phyloP scores from a whole-genome alignment of 2,329 filamentous ascomycete species.

The Tolypocladium album region DNA sequence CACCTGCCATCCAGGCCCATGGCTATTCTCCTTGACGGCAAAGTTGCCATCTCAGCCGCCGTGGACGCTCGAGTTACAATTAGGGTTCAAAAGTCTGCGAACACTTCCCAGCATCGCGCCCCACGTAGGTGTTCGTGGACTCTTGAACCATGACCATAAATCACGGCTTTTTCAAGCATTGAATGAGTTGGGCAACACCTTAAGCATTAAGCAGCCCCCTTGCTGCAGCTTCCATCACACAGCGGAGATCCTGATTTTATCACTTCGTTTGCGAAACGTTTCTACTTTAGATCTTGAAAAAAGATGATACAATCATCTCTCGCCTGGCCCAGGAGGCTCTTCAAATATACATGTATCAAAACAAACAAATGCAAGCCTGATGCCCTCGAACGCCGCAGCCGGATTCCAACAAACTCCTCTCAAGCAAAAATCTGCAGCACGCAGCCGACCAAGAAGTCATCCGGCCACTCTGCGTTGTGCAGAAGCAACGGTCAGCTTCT shows the following conservation, averaged over 20 bases:
- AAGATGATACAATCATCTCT: neutral
- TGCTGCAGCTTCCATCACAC: neutral
- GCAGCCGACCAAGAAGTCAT: neutral
- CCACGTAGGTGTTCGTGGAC: too few relatives aligned
- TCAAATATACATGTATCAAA: slow-evolving; percentile 12
- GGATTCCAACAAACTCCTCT: slow-evolving; percentile 22
- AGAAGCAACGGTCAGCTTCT: neutral
- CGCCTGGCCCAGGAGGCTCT: neutral
- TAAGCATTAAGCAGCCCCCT: too few relatives aligned
- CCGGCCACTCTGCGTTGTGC: neutral
- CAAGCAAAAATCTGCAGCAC: slow-evolving; percentile 15
- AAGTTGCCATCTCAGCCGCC: too few relatives aligned
- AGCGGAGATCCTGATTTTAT: neutral
- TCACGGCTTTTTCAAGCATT: too few relatives aligned
- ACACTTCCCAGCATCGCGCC: too few relatives aligned
- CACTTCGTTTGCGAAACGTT: neutral
- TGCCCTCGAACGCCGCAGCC: slow-evolving; percentile 24
- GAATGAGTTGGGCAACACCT: too few relatives aligned
- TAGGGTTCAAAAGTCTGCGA: too few relatives aligned
- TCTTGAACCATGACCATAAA: too few relatives aligned
- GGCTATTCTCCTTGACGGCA: too few relatives aligned
- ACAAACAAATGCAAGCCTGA: slow-evolving; percentile 17
- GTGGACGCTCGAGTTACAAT: too few relatives aligned
- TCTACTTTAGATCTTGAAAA: neutral
- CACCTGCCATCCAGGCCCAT: neutral